Evolutionary conservation across 1,284 basidiomycete genomes (phyloP).

Genomic region (Trichosporon sp.): DNA sequence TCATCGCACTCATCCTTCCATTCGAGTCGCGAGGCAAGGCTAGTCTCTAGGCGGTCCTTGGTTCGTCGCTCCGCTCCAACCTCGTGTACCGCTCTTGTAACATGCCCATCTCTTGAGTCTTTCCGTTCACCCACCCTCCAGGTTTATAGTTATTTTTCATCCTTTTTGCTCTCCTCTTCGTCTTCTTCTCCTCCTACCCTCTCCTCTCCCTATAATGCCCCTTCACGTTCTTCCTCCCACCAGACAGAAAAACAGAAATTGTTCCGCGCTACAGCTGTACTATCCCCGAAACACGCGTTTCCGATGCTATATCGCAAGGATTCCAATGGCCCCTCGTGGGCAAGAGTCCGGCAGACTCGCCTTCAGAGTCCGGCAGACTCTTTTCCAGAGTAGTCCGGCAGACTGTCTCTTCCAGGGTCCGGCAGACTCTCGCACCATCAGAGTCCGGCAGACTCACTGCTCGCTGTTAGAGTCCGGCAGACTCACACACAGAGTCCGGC

Average conservation of each 20-base stretch:
- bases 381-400: neutral
- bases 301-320: neutral
- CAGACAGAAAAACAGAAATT: neutral
- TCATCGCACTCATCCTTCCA: slow-evolving; percentile 62
- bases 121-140: too few relatives aligned
- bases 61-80: neutral
- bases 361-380: neutral
- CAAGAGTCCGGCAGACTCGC: neutral
- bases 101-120: too few relatives aligned
- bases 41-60: neutral
- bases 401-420: neutral
- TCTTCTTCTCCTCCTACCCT: neutral
- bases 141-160: too few relatives aligned
- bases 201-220: neutral
- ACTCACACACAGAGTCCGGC: too few relatives aligned
- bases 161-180: too few relatives aligned
- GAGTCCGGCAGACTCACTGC: too few relatives aligned
- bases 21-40: slow-evolving; percentile 65
- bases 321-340: neutral
- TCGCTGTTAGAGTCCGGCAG: neutral
- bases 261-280: neutral
- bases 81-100: too few relatives aligned
- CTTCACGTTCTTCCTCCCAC: neutral
- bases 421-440: too few relatives aligned
- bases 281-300: neutral